Evolutionary conservation across 805 yeast genomes (phyloP).

Genomic region (Wickerhamiella brachini): DNA sequence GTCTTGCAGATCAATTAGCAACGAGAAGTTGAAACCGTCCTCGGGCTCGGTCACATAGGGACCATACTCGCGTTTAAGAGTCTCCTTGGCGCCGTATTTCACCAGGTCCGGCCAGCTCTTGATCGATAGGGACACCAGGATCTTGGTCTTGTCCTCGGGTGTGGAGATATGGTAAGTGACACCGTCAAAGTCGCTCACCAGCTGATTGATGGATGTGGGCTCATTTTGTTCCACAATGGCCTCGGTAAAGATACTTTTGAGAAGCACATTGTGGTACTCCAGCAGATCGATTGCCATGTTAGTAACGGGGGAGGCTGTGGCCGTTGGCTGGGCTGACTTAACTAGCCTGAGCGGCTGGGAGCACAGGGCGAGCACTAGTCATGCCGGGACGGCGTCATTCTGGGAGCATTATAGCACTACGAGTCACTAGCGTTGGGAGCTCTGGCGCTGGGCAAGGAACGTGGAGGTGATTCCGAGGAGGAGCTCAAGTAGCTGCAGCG

Average conservation of each 20-base stretch:
- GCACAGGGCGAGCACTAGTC: too few relatives aligned
- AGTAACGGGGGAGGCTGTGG: background rate
- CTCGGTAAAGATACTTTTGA: constrained; percentile 68
- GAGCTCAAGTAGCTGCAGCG: background rate
- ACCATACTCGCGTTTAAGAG: constrained; percentile 35
- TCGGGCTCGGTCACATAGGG: constrained; percentile 46
- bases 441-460: too few relatives aligned
- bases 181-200: constrained; percentile 89
- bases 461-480: background rate
- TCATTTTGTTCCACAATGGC: constrained; percentile 39
- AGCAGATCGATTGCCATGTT: constrained; percentile 57
- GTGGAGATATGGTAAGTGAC: constrained; percentile 89
- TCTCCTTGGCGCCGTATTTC: constrained; percentile 39
- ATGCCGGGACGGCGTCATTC: too few relatives aligned
- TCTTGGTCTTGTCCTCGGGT: constrained; percentile 53
- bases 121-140: constrained; percentile 56
- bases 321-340: background rate
- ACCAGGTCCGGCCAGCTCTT: constrained; percentile 65
- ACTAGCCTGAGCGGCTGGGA: too few relatives aligned
- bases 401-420: too few relatives aligned
- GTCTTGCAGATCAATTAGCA: constrained; percentile 46
- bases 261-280: constrained; percentile 68
- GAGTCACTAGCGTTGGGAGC: too few relatives aligned
- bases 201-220: constrained; percentile 53
- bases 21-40: constrained; percentile 67